Evolutionary conservation across 495 filamentous ascomycete species (phyloP), one percentile per base, ranked within the genome.

Genomic region (Aspergillus homomorphus): DNA sequence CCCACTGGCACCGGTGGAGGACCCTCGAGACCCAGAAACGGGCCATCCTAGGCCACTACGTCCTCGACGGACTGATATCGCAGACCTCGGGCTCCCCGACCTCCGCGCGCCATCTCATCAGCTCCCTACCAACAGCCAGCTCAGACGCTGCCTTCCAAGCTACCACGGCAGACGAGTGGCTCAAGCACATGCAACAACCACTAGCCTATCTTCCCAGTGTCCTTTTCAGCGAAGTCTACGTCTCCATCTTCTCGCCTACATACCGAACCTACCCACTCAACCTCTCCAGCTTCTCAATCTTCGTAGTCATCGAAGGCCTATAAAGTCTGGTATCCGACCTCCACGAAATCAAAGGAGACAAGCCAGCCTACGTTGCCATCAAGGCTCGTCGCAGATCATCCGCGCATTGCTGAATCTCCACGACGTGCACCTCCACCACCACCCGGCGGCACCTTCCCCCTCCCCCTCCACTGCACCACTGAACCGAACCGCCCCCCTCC

Each of bases 61-160:
- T 65, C 12, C 56, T 62, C n/a, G 57, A 65, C 48, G 63, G 63
- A 3, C n/a, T 62, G 3, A 62, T 65, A 28, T 65, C 63, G 4
- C 63, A 65, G 45, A 56, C 59, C 23, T 65, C 63, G 6, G 63
- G 63, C 1, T 59, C 63, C 12, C 63, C 59, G 41, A 41, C 59
- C 3, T 59, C 56, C 38, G 56, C 63, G 51, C 60, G 56, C 16
- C 63, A 65, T 51, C 44, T 65, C 24, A 60, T 65, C 3, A 65
- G 62, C 46, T 54, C 43, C 21, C 46, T 62, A 24, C 44, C 48
- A 12, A 54, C 43, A 1, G 53, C 63, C 6, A 48, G 57, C 44
- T 62, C 63, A 1, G 63, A 66, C 50, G 51, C 54, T 20, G 59
- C 56, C 8, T 66, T 66, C 45, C 41, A 22, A 21, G 63, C 63